Conservation (phyloP, 139 green algal genomes). For the Tetraselmis striata region DNA sequence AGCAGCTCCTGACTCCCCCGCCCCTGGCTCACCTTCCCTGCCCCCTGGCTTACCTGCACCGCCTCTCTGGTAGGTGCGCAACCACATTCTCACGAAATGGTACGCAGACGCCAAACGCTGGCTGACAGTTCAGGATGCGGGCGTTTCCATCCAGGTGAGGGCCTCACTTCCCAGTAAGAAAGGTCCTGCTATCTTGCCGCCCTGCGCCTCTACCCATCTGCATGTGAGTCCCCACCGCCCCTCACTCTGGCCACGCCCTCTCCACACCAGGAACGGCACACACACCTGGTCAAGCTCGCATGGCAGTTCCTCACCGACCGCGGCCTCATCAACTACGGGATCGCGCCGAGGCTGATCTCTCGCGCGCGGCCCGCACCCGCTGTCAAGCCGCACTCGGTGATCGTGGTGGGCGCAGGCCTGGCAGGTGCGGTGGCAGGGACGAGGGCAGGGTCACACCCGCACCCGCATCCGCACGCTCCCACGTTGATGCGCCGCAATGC, state of each 20-base stretch:
- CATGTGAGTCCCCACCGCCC: too few relatives aligned
- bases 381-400: slow-evolving; percentile 38
- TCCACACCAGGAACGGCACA: neutral
- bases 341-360: slow-evolving; percentile 32
- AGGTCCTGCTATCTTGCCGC: too few relatives aligned
- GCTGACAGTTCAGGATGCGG: slow-evolving; percentile 4
- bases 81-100: slow-evolving; percentile 47
- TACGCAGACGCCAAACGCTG: slow-evolving; percentile 16
- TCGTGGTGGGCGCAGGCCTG: slow-evolving; percentile 87
- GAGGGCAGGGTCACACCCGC: too few relatives aligned
- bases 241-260: too few relatives aligned
- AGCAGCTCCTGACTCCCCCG: too few relatives aligned
- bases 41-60: too few relatives aligned
- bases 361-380: neutral
- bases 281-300: slow-evolving; percentile 15
- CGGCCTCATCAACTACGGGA: slow-evolving; percentile 90
- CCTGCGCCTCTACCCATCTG: too few relatives aligned
- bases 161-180: too few relatives aligned
- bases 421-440: slow-evolving; percentile 36
- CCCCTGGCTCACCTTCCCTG: too few relatives aligned
- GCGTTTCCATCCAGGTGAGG: slow-evolving; percentile 17
- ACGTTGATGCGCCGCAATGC: too few relatives aligned
- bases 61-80: too few relatives aligned
- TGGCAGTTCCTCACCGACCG: slow-evolving; percentile 20
- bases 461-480: too few relatives aligned